Base-by-base conservation (phyloP, 495 filamentous ascomycete species). In the Daldinia decipiens region DNA sequence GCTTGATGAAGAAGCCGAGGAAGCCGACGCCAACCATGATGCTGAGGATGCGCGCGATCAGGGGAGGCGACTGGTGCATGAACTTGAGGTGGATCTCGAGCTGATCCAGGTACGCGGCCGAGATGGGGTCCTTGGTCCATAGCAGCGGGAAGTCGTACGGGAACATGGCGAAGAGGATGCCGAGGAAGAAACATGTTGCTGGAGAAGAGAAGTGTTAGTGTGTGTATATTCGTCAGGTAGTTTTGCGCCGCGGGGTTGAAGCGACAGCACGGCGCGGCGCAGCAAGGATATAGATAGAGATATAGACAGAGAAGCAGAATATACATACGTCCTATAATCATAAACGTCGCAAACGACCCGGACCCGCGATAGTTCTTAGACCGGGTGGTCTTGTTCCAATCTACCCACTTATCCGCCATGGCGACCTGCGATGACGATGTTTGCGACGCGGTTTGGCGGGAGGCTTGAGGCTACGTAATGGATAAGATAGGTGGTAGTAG, bases 101-200 rank as follows among this genome's bases (percentile, higher is more conserved):
- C 76, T 91, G 87, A 79, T 90, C 86, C 78, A 89, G 92, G 86
- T 91, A 92, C n/a, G 84, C 78, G 15, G 82, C 70, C 9, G 87
- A 83, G 38, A 90, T 87, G 0, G 86, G 83, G 52, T 83, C 82
- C 5, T 88, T 86, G 34, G 92, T 90, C 95, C 95, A 99, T 38
- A 99, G 92, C 65, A 98, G 91, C 55, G 94, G 93, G 85, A 94
- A 97, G 87, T 99, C 95, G 86, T 98, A 98, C 65, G 96, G 93
- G 82, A 98, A 96, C 72, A 90, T 87, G 78, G 93, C 93, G 90
- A 98, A 99, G 81, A 99, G 91, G 77, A 98, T 95, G 73, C 95
- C 95, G 63, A 99, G 91, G 88, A 97, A 95, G 88, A 99, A 99
- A 77, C 90, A 94, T 32, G 90, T 93, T 67, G 94, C 92, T 95